phyloP scores from a whole-genome alignment of 345 rosid species.

The Microthlaspi erraticum region DNA sequence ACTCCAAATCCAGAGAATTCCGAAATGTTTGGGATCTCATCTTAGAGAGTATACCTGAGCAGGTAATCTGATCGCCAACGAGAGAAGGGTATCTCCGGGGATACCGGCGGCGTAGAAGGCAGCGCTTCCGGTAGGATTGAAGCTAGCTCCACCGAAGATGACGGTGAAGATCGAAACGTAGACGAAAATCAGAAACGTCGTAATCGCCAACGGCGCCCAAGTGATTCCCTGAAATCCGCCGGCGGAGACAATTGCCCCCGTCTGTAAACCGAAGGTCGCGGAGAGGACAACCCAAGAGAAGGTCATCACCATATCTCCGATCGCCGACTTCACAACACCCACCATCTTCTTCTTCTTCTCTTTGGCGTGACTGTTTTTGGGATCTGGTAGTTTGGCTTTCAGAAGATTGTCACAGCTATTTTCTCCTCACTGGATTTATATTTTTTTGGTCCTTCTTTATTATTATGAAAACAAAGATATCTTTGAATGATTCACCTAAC shows the following conservation, averaged over 20 bases:
- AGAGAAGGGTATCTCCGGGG: constrained; percentile 73
- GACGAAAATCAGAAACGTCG: constrained; percentile 60
- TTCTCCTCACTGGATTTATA: constrained; percentile 13
- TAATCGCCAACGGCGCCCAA: constrained; percentile 64
- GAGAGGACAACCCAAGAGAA: constrained; percentile 80
- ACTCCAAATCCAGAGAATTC: not conserved
- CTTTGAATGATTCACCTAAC: constrained; percentile 43
- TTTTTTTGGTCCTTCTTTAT: not conserved
- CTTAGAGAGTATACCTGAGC: constrained; percentile 64
- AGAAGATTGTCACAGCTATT: constrained; percentile 21
- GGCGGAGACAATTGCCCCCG: constrained; percentile 55
- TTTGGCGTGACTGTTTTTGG: constrained; percentile 22
- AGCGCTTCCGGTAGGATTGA: constrained; percentile 86
- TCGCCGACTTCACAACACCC: constrained; percentile 71
- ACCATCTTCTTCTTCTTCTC: constrained; percentile 33
- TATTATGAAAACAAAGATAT: constrained; percentile 20
- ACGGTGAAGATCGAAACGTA: constrained; percentile 68
- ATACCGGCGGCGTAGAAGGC: constrained; percentile 85
- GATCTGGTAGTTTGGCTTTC: constrained; percentile 36
- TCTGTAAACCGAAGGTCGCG: constrained; percentile 64
- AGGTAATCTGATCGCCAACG: constrained; percentile 89
- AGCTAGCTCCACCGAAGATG: constrained; percentile 88
- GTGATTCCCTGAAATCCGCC: constrained; percentile 52
- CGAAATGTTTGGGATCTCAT: constrained; percentile 29
- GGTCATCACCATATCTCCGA: constrained; percentile 73